Evolutionary conservation across 306 rosid species (phyloP).

Genomic region (Nissolia schottii): DNA sequence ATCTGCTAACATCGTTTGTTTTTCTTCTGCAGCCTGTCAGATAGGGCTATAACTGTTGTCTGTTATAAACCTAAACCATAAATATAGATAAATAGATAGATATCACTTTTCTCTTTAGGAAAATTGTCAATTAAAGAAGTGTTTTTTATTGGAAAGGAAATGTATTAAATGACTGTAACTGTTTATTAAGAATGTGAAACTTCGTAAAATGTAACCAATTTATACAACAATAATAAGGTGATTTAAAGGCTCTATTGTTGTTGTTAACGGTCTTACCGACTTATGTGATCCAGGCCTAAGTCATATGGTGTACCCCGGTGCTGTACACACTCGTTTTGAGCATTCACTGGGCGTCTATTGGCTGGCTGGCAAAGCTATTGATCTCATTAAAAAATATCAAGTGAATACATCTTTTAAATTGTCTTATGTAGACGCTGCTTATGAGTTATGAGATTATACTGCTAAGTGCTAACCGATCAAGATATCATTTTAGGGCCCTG

Average conservation of each 20-base stretch:
- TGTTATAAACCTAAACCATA: background rate
- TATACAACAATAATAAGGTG: background rate
- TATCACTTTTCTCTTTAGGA: background rate
- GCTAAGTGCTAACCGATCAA: background rate
- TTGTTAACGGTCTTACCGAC: background rate
- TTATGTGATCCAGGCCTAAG: conserved; percentile 33
- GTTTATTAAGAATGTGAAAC: conserved; percentile 4
- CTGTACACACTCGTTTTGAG: conserved; percentile 49
- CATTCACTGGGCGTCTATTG: conserved; percentile 53
- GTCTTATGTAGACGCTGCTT: background rate
- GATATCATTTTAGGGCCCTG: conserved; percentile 32
- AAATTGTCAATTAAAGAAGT: background rate
- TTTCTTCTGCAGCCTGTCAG: background rate
- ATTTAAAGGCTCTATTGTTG: background rate
- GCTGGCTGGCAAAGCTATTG: conserved; percentile 44
- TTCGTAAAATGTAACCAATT: background rate
- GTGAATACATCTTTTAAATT: conserved; percentile 9
- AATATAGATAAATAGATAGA: background rate
- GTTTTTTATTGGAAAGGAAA: background rate
- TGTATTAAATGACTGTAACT: background rate
- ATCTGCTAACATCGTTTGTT: background rate
- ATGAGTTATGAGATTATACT: conserved; percentile 11
- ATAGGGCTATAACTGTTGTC: background rate
- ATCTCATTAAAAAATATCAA: conserved; percentile 32
- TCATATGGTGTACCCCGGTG: conserved; percentile 55